Percentiles rank a stretch among this genome's conserved stretches.
These are phyloP conservation scores for Murraya koenigii DNA, from an alignment of 345 rosid species.

Conservation along the genomic window DNA sequence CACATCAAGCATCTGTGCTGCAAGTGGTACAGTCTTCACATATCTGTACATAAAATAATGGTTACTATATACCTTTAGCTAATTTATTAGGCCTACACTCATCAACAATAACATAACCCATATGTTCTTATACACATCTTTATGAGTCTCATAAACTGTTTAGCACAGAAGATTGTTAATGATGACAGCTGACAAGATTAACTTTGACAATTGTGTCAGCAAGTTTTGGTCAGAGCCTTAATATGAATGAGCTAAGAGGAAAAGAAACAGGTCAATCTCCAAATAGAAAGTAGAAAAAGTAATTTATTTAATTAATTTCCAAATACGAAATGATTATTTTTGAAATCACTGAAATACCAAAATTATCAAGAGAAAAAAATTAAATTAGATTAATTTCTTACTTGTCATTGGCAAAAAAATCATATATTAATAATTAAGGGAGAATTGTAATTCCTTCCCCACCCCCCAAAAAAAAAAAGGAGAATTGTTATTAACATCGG, in stretches of 20 bases:
- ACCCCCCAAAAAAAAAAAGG: background rate
- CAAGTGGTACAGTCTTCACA: conserved; percentile 93
- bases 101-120: background rate
- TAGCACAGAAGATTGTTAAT: no score
- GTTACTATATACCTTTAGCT: background rate
- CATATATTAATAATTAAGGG: background rate
- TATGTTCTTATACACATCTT: background rate
- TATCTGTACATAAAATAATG: conserved; percentile 42
- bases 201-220: background rate
- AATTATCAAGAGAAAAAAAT: background rate
- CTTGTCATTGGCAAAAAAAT: background rate
- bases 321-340: background rate
- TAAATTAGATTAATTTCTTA: background rate
- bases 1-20: conserved; percentile 81
- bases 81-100: background rate
- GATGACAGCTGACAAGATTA: background rate
- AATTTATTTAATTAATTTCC: background rate
- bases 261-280: background rate
- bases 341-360: background rate
- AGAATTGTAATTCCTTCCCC: background rate
- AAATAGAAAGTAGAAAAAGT: background rate
- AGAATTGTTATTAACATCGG: background rate
- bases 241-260: background rate
- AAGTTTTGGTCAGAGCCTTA: background rate
- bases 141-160: background rate